phyloP scores from a whole-genome alignment of 163 green algal species.

The Coccomyxa subellipsoidea region DNA sequence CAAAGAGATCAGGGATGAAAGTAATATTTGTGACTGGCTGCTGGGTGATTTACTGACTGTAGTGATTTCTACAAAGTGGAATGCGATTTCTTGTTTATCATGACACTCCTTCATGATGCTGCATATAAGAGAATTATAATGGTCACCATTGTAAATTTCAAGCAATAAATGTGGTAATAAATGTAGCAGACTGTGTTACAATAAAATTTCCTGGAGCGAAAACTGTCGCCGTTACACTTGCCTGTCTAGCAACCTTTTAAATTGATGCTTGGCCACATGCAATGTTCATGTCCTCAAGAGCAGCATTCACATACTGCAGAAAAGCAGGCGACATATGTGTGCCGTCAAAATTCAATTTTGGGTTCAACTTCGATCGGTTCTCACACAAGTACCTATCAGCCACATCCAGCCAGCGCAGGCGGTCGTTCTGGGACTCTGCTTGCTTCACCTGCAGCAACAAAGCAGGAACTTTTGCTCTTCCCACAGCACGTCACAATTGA shows the following conservation, averaged over 20 bases:
- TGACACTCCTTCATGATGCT: no score
- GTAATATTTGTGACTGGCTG: no score
- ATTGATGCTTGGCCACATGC: no score
- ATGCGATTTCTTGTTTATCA: no score
- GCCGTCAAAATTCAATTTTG: constrained; percentile 52
- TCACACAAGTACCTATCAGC: constrained; percentile 40
- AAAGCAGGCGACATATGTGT: constrained; percentile 62
- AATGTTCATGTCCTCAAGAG: neutral
- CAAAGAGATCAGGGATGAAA: no score
- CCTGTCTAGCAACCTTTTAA: neutral
- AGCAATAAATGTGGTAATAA: neutral
- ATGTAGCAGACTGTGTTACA: neutral
- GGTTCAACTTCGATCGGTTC: constrained; percentile 20
- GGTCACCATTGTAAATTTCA: neutral
- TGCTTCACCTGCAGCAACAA: constrained; percentile 1
- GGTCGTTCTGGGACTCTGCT: neutral
- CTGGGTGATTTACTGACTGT: no score
- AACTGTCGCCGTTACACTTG: no score
- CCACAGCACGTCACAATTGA: neutral
- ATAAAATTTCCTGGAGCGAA: no score
- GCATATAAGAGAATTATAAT: no score
- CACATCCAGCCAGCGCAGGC: constrained; percentile 62
- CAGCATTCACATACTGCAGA: constrained; percentile 15
- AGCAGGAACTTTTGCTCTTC: neutral
- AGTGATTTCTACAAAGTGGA: no score